Base-by-base conservation (phyloP, 306 rosid species). In the Pueraria montana region DNA sequence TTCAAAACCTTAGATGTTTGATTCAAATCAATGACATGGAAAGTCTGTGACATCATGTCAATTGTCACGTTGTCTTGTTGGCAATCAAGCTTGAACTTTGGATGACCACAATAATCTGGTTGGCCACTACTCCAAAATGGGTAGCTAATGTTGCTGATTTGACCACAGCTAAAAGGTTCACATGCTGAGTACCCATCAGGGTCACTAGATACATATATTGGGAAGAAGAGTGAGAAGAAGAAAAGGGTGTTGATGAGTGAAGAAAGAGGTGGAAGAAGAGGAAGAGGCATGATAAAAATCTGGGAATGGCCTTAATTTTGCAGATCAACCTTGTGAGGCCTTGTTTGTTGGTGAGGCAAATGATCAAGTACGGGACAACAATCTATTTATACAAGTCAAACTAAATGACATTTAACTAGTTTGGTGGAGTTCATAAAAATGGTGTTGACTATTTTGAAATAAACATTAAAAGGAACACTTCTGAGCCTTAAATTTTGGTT, bases 91-190 rank as follows among this genome's bases (percentile, higher is more conserved):
- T 50, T 30, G 79, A 87, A 85, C 2, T 13, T 73, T 24, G 78
- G 86, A 21, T 69, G 87, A 0, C 92, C 94, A 36, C 92, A 90
- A 70, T 68, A 71, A 12, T 16, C 36, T 7, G 64, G 82, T 52
- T 59, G 87, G 66, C 8, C 11, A 2, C 2, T 20, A n/a, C 12
- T 70, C 91, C 91, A 84, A 53, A 88, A 90, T 43, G 93, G 93
- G 58, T 78, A 88, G 9, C 70, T 24, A 24, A 84, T 26, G 24
- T 73, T 17, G 4, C 21, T 30, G 79, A 85, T 4, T 0, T 59
- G 50, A 1, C 94, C 94, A n/a, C 94, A 90, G n/a, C 8, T 34
- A 45, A 83, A 78, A 27, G 88, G 82, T 11, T 55, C 78, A 81
- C 91, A 88, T 4, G 30, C 50, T 48, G 75, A 4, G 82, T 72